These are phyloP conservation scores for Rhododendron kiyosumense DNA, from an alignment of 148 eudicot genomes.

Conservation along the genomic window DNA sequence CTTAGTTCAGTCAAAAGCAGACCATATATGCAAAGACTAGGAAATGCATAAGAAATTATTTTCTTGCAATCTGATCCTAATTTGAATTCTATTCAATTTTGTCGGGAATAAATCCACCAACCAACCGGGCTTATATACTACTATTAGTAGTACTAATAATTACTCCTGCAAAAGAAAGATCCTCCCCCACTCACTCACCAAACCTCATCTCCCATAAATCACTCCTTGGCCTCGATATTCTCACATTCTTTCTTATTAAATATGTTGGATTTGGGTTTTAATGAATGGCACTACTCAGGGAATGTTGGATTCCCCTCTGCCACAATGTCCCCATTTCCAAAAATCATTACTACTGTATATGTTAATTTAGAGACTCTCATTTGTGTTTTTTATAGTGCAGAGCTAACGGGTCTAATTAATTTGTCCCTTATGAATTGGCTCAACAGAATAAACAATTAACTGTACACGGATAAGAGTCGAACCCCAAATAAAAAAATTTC, in stretches of 20 bases:
- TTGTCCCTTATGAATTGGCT: not conserved
- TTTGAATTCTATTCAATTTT: not conserved
- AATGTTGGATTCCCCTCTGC: conserved; percentile 49
- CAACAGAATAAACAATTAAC: not conserved
- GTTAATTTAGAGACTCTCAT: not conserved
- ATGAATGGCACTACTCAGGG: conserved; percentile 43
- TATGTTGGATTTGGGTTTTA: conserved; percentile 25
- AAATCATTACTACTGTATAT: not conserved
- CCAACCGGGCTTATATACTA: too few species aligned
- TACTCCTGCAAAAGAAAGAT: not conserved
- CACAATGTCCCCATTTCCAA: not conserved
- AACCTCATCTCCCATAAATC: not conserved
- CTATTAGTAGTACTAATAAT: too few species aligned
- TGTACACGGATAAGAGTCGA: not conserved
- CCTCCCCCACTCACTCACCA: not conserved
- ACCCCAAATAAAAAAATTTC: not conserved
- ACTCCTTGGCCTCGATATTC: conserved; percentile 28
- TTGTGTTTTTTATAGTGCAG: not conserved
- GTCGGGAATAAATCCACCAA: not conserved
- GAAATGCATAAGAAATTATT: too few species aligned
- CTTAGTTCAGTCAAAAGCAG: too few species aligned
- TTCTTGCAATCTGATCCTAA: not conserved
- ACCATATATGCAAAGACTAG: not conserved
- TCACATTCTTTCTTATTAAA: conserved; percentile 30
- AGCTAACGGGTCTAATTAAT: not conserved